A percentile compares a stretch with the other conserved stretches of the same genome.
Evolutionary conservation across 2,329 filamentous ascomycete genomes (phyloP).

Genomic region (Onygenales sp.): DNA sequence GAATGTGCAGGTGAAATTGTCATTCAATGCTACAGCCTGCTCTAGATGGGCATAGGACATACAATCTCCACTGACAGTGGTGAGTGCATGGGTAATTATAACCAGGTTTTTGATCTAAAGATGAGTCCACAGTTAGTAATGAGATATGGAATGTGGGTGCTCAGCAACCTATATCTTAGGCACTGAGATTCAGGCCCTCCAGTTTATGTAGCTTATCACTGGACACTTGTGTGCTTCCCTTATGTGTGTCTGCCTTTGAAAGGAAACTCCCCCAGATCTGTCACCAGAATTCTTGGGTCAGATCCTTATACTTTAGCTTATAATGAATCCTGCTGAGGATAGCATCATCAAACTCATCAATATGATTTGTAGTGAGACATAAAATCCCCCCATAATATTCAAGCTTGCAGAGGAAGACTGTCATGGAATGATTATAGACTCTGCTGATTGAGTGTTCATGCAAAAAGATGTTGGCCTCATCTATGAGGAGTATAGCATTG

Average conservation of each 20-base stretch:
- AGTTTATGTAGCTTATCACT: not conserved
- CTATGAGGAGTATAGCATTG: slow-evolving; percentile 37
- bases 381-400: slow-evolving; percentile 32
- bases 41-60: slow-evolving; percentile 4
- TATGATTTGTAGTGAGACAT: slow-evolving; percentile 31
- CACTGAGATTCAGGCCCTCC: not conserved
- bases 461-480: slow-evolving; percentile 32
- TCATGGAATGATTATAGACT: slow-evolving; percentile 19
- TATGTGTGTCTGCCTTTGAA: slow-evolving; percentile 8
- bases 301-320: slow-evolving; percentile 20
- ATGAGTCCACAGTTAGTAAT: not conserved
- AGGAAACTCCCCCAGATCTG: slow-evolving; percentile 23
- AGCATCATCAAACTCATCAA: slow-evolving; percentile 26
- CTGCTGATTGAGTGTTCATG: slow-evolving; percentile 13
- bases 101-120: slow-evolving; percentile 8
- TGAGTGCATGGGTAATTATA: slow-evolving; percentile 3
- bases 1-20: not conserved
- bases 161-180: not conserved
- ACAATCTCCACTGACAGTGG: not conserved
- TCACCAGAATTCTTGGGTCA: slow-evolving; percentile 16
- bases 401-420: slow-evolving; percentile 29
- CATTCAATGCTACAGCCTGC: slow-evolving; percentile 2
- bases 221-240: slow-evolving; percentile 9
- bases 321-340: slow-evolving; percentile 26
- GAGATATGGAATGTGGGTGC: slow-evolving; percentile 19